Base-by-base conservation (phyloP, 306 rosid genomes). In the Cucurbita ficifolia region DNA sequence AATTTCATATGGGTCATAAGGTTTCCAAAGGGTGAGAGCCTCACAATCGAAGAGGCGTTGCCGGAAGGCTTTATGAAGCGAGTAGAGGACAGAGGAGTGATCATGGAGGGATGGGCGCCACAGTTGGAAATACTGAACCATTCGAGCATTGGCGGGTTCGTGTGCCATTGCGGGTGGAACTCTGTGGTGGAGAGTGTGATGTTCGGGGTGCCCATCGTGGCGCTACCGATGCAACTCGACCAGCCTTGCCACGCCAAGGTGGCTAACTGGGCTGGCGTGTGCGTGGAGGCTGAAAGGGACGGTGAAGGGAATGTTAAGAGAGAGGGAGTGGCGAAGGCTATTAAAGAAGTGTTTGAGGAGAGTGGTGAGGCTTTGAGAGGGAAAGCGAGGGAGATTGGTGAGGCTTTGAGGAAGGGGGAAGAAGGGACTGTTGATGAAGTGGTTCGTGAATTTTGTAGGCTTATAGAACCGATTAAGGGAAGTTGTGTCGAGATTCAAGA, bases 141-240 rank as follows among this genome's bases (percentile, higher is more conserved):
- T 22, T 10, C 56, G 0, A 76, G 67, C 36, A 53, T 77, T 0
- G 81, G 81, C 4, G 83, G 78, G 54, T 76, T 80, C 29, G 76
- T 64, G 63, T 67, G 79, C 56, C 82, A 79, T 54, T 79, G 82
- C 17, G 79, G 83, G 11, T 80, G 83, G 83, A 70, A 51, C 52
- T 80, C 79, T 1, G 57, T 76, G 73, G 29, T 80, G 69, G 80
- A 80, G 57, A 36, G 62, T 7, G 8, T 56, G 7, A 5, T 56
- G 35, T 22, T 56, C 5, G 62, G 62, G 6, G 62, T 22, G 38
- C 62, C 62, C 38, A 56, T 56, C 7, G 13, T 54, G 24, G 59
- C 59, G 0, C 4, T 54, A 12, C 59, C 59, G 33, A 54, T 54
- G 59, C 59, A 54, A 29, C 59, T 54, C 59, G 59, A 54, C 29